Evolutionary conservation across 2,329 filamentous ascomycete species (phyloP).

Genomic region (Pseudocercospora macadamiae): DNA sequence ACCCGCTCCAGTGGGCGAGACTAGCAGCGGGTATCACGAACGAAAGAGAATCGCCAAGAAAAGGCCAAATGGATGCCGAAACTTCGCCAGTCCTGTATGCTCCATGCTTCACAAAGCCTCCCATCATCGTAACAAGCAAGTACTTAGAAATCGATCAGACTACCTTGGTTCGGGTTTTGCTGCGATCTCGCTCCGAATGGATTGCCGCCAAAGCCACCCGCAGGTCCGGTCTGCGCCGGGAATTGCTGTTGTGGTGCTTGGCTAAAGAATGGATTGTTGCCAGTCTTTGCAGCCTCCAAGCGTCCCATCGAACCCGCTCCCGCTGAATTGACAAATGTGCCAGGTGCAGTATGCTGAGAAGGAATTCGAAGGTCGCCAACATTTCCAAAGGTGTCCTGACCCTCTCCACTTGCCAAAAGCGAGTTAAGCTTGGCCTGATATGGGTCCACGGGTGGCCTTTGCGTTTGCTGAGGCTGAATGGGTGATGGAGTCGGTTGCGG

Average conservation of each 20-base stretch:
- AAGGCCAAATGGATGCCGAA: neutral
- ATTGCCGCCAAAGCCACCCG: constrained; percentile 48
- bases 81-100: constrained; percentile 2
- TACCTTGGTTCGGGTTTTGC: constrained; percentile 49
- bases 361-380: constrained; percentile 95
- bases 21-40: constrained; percentile 7
- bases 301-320: constrained; percentile 72
- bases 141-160: constrained; percentile 61
- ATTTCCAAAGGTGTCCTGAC: constrained; percentile 96
- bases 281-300: constrained; percentile 69
- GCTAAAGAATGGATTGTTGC: constrained; percentile 91
- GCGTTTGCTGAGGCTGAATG: constrained; percentile 53
- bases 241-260: constrained; percentile 46
- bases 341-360: constrained; percentile 92
- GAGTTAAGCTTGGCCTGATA: constrained; percentile 78
- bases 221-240: constrained; percentile 57
- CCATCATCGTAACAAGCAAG: neutral
- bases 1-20: constrained; percentile 5
- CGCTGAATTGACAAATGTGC: constrained; percentile 94
- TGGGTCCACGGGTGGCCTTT: constrained; percentile 51
- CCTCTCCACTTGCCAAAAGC: constrained; percentile 82
- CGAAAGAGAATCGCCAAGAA: neutral
- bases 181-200: constrained; percentile 60
- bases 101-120: constrained; percentile 4
- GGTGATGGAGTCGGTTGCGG: constrained; percentile 51